phyloP scores from a whole-genome alignment of 495 filamentous ascomycete species.

The Lichenothelia convexa region DNA sequence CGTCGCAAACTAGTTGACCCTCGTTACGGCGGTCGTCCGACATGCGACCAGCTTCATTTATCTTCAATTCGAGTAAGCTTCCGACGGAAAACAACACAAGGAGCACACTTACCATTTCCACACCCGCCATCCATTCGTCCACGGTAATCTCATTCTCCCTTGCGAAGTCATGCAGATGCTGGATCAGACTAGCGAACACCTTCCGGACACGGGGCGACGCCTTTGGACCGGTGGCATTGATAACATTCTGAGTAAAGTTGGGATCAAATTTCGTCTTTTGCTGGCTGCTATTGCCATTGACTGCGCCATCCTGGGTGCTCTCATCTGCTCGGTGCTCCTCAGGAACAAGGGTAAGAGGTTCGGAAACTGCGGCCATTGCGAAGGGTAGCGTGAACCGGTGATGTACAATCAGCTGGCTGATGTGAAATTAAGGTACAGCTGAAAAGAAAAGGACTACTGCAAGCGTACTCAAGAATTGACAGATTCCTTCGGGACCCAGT shows the following conservation, averaged over 20 bases:
- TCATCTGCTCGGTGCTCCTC: background rate
- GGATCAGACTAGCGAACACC: constrained; percentile 34
- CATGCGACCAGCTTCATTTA: constrained; percentile 59
- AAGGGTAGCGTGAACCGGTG: no score
- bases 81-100: background rate
- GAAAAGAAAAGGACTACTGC: no score
- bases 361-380: background rate
- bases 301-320: background rate
- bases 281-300: constrained; percentile 1
- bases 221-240: constrained; percentile 51
- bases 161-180: constrained; percentile 41
- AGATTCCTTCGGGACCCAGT: no score
- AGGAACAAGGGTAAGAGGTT: background rate
- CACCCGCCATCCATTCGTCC: constrained; percentile 29
- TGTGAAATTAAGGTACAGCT: no score
- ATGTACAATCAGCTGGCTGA: no score
- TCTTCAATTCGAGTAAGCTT: constrained; percentile 17
- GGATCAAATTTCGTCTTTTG: constrained; percentile 25
- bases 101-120: constrained; percentile 15
- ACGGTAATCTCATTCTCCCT: constrained; percentile 38
- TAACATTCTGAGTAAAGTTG: constrained; percentile 48
- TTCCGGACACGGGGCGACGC: constrained; percentile 35
- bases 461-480: no score
- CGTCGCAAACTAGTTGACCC: constrained; percentile 50
- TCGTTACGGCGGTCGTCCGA: constrained; percentile 55